These are phyloP conservation scores for Citrus australasica DNA, from an alignment of 345 rosid genomes.

Conservation along the genomic window DNA sequence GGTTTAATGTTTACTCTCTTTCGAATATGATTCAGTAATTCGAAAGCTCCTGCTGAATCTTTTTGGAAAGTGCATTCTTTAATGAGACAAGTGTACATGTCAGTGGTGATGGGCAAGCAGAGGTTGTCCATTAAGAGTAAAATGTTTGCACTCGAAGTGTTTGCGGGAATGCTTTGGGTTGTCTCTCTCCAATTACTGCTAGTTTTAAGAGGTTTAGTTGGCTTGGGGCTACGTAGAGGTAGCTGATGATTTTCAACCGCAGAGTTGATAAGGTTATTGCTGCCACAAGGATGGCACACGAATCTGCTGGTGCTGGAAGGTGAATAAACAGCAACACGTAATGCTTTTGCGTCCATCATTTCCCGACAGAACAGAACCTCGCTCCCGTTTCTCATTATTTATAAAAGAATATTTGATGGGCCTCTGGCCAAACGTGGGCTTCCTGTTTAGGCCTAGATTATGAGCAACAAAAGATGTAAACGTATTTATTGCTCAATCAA, in stretches of 20 bases:
- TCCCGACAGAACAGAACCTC: not conserved
- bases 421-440: not conserved
- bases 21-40: slow-evolving; percentile 40
- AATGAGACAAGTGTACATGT: slow-evolving; percentile 49
- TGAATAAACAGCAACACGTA: not conserved
- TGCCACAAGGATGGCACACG: not conserved
- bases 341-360: not conserved
- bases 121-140: slow-evolving; percentile 53
- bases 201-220: not conserved
- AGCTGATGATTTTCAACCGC: not conserved
- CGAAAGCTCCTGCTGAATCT: slow-evolving; percentile 42
- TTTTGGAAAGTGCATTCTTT: slow-evolving; percentile 47
- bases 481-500: no score
- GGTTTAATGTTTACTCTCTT: slow-evolving; percentile 29
- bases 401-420: not conserved
- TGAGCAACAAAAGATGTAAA: no score
- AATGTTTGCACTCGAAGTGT: slow-evolving; percentile 34
- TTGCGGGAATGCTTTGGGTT: not conserved
- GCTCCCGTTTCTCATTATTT: not conserved
- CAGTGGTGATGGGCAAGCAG: slow-evolving; percentile 40
- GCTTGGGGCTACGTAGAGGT: not conserved
- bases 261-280: not conserved
- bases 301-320: not conserved
- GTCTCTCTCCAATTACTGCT: not conserved
- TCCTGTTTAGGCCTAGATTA: not conserved